Evolutionary conservation across 78 protist species (phyloP).

Genomic region (Mantamonas sphyraenae): DNA sequence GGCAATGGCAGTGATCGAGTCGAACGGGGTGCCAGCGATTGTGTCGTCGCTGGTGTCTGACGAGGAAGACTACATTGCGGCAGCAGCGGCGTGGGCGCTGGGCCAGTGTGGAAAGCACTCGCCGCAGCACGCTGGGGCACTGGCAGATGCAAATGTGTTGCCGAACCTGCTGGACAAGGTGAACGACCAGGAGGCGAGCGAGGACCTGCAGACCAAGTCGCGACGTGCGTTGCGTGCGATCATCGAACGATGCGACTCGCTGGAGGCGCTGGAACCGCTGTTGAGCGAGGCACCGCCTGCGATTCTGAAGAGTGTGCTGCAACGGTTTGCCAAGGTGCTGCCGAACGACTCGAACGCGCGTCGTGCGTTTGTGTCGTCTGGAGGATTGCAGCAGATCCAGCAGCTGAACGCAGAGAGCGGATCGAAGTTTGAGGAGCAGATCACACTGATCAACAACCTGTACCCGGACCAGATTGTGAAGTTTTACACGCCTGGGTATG

Average conservation of each 20-base stretch:
- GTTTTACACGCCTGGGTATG: constrained; percentile 74
- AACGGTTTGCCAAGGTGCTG: constrained; percentile 85
- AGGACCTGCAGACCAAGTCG: constrained; percentile 67
- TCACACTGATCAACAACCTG: constrained; percentile 62
- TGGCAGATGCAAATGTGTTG: constrained; percentile 67
- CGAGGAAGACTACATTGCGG: constrained; percentile 70
- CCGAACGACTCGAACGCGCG: constrained; percentile 70
- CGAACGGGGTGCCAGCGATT: constrained; percentile 62
- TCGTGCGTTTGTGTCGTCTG: constrained; percentile 55
- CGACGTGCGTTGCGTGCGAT: constrained; percentile 71
- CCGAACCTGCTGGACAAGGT: constrained; percentile 46
- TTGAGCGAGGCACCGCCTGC: constrained; percentile 54
- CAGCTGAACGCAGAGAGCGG: constrained; percentile 66
- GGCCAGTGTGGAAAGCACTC: constrained; percentile 84
- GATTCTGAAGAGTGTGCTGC: constrained; percentile 63
- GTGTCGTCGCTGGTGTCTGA: constrained; percentile 54
- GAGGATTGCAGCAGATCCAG: constrained; percentile 24
- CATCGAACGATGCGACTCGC: constrained; percentile 59
- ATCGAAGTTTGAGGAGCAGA: constrained; percentile 47
- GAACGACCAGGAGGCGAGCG: constrained; percentile 27
- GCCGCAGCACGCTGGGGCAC: constrained; percentile 80
- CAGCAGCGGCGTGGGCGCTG: constrained; percentile 68
- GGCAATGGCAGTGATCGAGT: constrained; percentile 65
- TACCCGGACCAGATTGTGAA: constrained; percentile 81
- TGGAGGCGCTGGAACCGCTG: constrained; percentile 77